A percentile compares a stretch with the other conserved stretches of the same genome.
phyloP scores from a whole-genome alignment of 1,139 yeast genomes.

The Geotrichum reessii region DNA sequence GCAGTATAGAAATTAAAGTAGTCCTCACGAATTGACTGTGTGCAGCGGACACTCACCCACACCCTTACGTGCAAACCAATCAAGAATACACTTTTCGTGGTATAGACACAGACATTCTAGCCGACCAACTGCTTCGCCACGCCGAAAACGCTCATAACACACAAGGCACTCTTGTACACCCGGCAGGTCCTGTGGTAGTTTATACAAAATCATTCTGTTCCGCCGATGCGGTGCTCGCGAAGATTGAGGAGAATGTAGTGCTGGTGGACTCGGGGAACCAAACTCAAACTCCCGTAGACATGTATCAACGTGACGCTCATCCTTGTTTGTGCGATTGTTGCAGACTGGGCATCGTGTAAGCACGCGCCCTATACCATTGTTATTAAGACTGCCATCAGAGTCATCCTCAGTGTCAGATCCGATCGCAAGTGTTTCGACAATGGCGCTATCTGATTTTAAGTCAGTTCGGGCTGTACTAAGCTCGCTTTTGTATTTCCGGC shows the following conservation, averaged over 20 bases:
- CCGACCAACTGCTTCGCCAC: constrained; percentile 87
- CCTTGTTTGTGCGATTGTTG: constrained; percentile 31
- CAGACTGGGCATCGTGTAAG: constrained; percentile 9
- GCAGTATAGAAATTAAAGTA: too few relatives aligned
- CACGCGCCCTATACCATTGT: background rate
- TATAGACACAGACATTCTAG: constrained; percentile 91
- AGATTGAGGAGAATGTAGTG: constrained; percentile 52
- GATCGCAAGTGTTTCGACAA: constrained; percentile 11
- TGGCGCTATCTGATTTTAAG: constrained; percentile 2
- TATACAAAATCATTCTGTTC: constrained; percentile 83
- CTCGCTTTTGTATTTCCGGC: background rate
- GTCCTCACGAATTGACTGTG: constrained; percentile 37
- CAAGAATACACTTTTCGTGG: constrained; percentile 82
- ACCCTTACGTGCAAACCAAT: constrained; percentile 85
- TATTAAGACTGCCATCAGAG: constrained; percentile 30
- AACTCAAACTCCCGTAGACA: constrained; percentile 43
- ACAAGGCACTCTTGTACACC: constrained; percentile 69
- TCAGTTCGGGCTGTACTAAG: background rate
- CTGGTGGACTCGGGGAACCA: background rate
- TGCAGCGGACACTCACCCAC: constrained; percentile 86
- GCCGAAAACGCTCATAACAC: constrained; percentile 79
- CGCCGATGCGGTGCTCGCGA: constrained; percentile 51
- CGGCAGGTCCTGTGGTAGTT: constrained; percentile 47
- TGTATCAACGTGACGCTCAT: constrained; percentile 61
- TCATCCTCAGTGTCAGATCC: constrained; percentile 21